Evolutionary conservation across 1,284 basidiomycete species (phyloP), one percentile per base, ranked within the genome.

Genomic region (Rugosomyces carneus): DNA sequence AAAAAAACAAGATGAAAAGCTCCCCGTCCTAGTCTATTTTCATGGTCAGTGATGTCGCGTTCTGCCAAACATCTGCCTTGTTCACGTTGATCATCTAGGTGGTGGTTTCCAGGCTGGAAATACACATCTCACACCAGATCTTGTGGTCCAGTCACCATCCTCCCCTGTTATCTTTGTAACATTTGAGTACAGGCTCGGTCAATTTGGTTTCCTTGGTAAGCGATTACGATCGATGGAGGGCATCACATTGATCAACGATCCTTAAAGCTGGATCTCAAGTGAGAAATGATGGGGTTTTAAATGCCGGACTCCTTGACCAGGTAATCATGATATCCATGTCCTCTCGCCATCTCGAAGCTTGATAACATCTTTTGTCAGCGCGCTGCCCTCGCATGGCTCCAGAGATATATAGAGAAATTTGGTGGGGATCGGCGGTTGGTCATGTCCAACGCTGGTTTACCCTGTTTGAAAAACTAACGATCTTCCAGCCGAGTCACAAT

Each of bases 111-210:
- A 65, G 51, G 49, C 41, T 3, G 67, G 68, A 18, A 60, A 56
- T 39, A 62, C 62, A 8, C 60, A 60, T 29, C 56, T 57, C 18
- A 49, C 57, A 16, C 59, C 64, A 8, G 55, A 66, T 35, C 42
- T 57, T 20, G 54, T 65, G 34, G 51, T 66, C 44, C 54, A 56
- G 2, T 57, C 57, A 13, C 60, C 63, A 13, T 44, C 53, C 4
- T 50, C 61, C n/a, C 66, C 64, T n/a, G 48, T 70, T 42, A 60
- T 71, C 4, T 68, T 69, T 42, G 66, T 63, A 1, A 65, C 69
- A 0, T 68, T 71, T 41, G 63, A 67, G 44, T 71, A 71, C 52
- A 60, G 69, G 5, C 52, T 71, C 5, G 69, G 68, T 8, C 64
- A 65, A 40, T 67, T 70, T 38, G 69, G 69, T 0, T 71, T 70